Evolutionary conservation across 1,139 yeast species (phyloP).

Genomic region (Diutina sp.): DNA sequence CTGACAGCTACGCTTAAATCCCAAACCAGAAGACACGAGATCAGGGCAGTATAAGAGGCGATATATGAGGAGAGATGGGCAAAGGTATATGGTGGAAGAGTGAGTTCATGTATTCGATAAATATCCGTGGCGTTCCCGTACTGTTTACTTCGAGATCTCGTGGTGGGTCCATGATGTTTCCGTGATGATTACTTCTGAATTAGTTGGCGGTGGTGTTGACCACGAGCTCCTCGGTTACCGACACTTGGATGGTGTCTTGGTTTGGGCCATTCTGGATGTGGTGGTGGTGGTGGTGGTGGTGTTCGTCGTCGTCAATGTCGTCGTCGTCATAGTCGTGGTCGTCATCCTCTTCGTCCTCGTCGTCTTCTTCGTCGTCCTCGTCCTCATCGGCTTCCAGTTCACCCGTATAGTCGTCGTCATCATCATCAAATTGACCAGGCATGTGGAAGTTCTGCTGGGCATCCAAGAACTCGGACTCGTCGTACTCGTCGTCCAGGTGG

Average conservation of each 20-base stretch:
- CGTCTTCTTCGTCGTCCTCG: slow-evolving; percentile 6
- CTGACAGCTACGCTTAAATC: no score
- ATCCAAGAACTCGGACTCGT: slow-evolving; percentile 3
- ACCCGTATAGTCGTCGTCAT: slow-evolving; percentile 1
- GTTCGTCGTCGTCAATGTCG: slow-evolving; percentile 9
- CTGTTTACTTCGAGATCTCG: no score
- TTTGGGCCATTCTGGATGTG: neutral
- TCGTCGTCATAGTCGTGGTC: neutral
- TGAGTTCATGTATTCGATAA: no score
- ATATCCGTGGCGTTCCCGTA: no score
- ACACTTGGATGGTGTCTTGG: neutral
- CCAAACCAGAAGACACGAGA: no score
- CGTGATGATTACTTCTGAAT: no score
- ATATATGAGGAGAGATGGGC: no score
- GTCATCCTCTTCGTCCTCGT: slow-evolving; percentile 7
- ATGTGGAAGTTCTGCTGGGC: slow-evolving; percentile 2
- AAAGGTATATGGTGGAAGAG: no score
- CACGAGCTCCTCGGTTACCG: neutral
- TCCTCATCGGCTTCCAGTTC: slow-evolving; percentile 4
- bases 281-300: slow-evolving; percentile 4
- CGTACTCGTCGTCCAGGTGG: slow-evolving; percentile 6
- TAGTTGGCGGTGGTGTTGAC: no score
- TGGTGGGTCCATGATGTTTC: no score
- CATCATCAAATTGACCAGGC: neutral
- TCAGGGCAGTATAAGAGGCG: no score